Evolutionary conservation across 78 protist genomes (phyloP).

Genomic region (Protostelium mycophagum): DNA sequence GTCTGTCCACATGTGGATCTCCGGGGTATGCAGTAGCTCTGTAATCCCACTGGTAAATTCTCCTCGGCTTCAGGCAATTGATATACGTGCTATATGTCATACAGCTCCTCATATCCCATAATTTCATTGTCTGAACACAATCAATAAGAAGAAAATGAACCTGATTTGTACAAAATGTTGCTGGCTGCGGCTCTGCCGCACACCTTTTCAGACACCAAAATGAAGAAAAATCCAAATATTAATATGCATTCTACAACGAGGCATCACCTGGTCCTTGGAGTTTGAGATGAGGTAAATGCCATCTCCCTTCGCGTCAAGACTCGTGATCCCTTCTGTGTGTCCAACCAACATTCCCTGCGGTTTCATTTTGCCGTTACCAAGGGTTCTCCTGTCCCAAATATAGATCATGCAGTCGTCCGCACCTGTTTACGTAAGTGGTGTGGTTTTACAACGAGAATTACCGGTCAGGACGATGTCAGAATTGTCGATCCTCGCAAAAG

Average conservation of each 20-base stretch:
- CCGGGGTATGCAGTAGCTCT: slow-evolving; percentile 8
- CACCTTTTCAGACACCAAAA: no score
- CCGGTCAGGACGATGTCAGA: slow-evolving; percentile 35
- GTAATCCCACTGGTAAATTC: not conserved
- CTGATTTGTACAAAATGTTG: no score
- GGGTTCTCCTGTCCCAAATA: slow-evolving; percentile 28
- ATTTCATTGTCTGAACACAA: slow-evolving; percentile 24
- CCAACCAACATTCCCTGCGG: slow-evolving; percentile 35
- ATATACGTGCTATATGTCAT: not conserved
- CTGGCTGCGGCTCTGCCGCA: no score
- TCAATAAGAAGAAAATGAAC: no score
- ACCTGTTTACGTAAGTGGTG: slow-evolving; percentile 13
- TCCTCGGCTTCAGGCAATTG: not conserved
- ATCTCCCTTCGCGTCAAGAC: slow-evolving; percentile 15
- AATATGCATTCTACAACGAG: no score
- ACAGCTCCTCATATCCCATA: slow-evolving; percentile 57
- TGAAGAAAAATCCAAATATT: no score
- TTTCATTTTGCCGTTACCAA: not conserved
- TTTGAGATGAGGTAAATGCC: slow-evolving; percentile 24
- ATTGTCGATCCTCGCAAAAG: not conserved
- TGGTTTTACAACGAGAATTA: slow-evolving; percentile 9
- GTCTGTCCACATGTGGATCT: not conserved
- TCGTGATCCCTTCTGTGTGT: slow-evolving; percentile 40
- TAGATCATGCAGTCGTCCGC: slow-evolving; percentile 35
- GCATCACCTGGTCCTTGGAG: slow-evolving; percentile 38